Evolutionary conservation across 257 asterid species (phyloP), one percentile per base, ranked within the genome.

Genomic region (Nyctanthes arbortristis): DNA sequence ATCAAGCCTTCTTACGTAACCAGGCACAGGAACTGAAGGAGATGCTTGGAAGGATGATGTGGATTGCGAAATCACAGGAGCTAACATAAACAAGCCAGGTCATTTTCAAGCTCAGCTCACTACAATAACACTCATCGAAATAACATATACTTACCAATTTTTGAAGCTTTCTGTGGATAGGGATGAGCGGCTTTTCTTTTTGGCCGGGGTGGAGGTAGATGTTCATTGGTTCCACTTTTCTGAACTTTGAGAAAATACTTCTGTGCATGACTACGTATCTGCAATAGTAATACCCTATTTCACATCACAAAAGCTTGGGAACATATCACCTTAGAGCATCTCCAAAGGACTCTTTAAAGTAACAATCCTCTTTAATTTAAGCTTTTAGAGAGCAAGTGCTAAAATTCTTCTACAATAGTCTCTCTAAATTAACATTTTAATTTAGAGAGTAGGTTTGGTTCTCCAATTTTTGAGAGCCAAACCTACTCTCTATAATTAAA

Each of bases 231-330:
- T 58, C 98, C 98, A 78, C 95, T 88, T 82, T 90, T 92, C 73
- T 92, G 97, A 55, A 82, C 97, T 77, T 92, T 92, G 65, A 88
- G 84, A 79, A 90, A 92, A 79, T 90, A 92, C 77, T 92, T 92
- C 66, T 92, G 98, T 20, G 98, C 98, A 80, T 92, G 98, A 83
- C 98, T 92, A 65, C 97, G 98, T 69, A 92, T 92, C 98, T 92
- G 84, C 84, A 80, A 61, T 69, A 52, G 36, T 8, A 54, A 72
- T 65, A 61, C 36, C 33, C 62, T 34, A 37, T 39, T 34, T 60
- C 36, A 43, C 2, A 52, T 37, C 58, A 55, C 68, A 13, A 40
- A 60, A 25, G 40, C 34, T n/a, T 13, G 47, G 47, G 32, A 57
- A 28, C 18, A 43, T n/a, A 25, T n/a, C 27, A 52, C 13, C 45